Evolutionary conservation across 2,329 filamentous ascomycete genomes (phyloP).

Genomic region (Pestalotiopsis sp.): DNA sequence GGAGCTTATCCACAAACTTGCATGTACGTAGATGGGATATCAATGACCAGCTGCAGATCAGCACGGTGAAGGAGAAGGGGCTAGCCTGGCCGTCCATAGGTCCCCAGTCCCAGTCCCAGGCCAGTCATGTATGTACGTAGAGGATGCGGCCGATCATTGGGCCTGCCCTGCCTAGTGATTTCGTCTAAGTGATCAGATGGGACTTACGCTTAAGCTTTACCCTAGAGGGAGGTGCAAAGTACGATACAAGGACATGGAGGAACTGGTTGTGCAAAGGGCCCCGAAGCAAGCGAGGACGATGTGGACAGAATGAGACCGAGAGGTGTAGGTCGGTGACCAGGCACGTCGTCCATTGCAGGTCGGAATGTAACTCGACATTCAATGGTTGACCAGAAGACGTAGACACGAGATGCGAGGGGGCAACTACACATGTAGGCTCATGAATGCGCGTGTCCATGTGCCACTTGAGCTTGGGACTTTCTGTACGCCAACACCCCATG

Average conservation of each 20-base stretch:
- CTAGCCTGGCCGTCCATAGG: neutral
- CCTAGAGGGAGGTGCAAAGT: neutral
- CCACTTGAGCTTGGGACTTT: neutral
- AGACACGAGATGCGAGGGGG: slow-evolving; percentile 10
- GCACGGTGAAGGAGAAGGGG: neutral
- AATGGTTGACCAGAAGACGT: slow-evolving; percentile 7
- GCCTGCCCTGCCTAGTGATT: neutral
- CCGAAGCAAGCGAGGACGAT: neutral
- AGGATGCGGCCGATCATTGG: neutral
- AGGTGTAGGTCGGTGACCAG: neutral
- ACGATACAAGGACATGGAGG: neutral
- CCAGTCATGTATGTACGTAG: neutral
- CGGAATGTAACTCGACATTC: slow-evolving; percentile 12
- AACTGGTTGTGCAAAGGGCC: neutral
- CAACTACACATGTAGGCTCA: neutral
- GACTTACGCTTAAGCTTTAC: neutral
- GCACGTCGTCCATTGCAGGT: neutral
- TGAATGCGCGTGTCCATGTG: slow-evolving; percentile 6
- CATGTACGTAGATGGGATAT: neutral
- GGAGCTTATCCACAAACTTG: neutral
- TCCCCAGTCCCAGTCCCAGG: too few species aligned
- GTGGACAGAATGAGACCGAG: neutral
- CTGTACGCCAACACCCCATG: neutral
- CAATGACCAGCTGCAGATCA: neutral
- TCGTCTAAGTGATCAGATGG: neutral